phyloP scores from a whole-genome alignment of 306 rosid species.

The Lablab purpureus region DNA sequence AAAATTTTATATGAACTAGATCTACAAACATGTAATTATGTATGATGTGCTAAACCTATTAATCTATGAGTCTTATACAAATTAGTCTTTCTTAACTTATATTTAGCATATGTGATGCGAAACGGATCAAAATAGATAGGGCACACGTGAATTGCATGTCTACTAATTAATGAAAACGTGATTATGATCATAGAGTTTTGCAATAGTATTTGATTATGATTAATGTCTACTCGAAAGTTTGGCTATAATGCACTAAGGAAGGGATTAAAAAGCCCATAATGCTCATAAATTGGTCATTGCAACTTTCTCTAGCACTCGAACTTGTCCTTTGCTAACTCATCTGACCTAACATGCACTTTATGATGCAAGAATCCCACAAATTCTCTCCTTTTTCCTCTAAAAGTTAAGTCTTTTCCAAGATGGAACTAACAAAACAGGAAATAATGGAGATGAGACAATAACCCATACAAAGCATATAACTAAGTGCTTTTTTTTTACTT shows the following conservation, averaged over 20 bases:
- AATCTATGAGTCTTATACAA: too few relatives aligned
- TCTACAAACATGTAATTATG: too few relatives aligned
- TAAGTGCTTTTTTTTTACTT: neutral
- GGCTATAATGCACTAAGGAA: neutral
- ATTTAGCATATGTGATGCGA: too few relatives aligned
- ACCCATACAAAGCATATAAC: neutral
- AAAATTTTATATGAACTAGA: too few relatives aligned
- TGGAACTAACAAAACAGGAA: neutral
- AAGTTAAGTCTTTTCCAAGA: conserved; percentile 9
- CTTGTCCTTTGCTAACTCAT: conserved; percentile 22
- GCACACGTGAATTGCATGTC: too few relatives aligned
- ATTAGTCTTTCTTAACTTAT: too few relatives aligned
- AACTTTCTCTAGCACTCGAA: neutral
- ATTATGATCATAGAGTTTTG: too few relatives aligned
- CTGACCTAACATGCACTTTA: conserved; percentile 5
- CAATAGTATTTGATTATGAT: neutral
- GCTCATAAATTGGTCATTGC: neutral
- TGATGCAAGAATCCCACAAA: conserved; percentile 31
- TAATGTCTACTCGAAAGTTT: neutral
- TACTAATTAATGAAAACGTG: too few relatives aligned
- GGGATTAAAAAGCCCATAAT: neutral
- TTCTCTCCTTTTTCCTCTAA: conserved; percentile 36
- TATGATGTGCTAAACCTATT: too few relatives aligned
- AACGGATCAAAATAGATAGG: too few relatives aligned
- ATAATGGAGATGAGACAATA: conserved; percentile 9